Base-by-base conservation (phyloP, 1,284 basidiomycete species). In the Leccinum glutinopallens region DNA sequence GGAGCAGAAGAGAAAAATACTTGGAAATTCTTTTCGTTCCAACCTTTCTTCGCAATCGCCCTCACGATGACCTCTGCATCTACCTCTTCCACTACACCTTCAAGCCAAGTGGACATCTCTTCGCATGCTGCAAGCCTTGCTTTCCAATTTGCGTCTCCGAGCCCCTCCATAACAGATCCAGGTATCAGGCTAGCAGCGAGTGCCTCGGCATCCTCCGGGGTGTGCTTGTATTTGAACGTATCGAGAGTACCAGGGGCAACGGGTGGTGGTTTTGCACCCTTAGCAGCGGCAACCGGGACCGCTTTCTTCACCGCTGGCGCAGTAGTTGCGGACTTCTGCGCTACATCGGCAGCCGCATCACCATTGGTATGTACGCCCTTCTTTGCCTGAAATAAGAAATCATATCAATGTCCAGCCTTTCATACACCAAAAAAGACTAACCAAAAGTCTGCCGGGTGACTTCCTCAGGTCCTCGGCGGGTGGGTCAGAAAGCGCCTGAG, bases 11-110 rank as follows among this genome's bases (percentile, higher is more conserved):
- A 17, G 46, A 74, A 83, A 60, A 39, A 64, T 67, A 92, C 94
- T 81, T 99, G 97, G 73, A 99, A 99, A 74, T 99, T 99, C 84
- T 98, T 99, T 80, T 99, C 97, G 51, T 85, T 87, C 96, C 95
- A 98, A 1, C 97, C 96, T 72, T 93, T 96, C 83, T 97, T 98
- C 29, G 87, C 89, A 61, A 99, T 79, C 69, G 93, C 91, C n/a
- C 97, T 86, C 17, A 98, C 87, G 58, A 99, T 76, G 10, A 99
- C 85, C 76, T 99, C 97, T 29, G 91, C 88, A 70, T 99, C 97
- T 1, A 95, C 80, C 1, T 84, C 82, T 41, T 86, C 84, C 13
- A 87, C 84, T 15, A 86, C 83, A 5, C 83, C 82, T 66, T 92
- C 90, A 5, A 95, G 79, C 97, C 97, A 99, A 6, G 81, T 79